Percentiles rank a stretch among this genome's conserved stretches.
Conservation (phyloP, 352 stramenopile genomes). For the Pythium brachiatum region DNA sequence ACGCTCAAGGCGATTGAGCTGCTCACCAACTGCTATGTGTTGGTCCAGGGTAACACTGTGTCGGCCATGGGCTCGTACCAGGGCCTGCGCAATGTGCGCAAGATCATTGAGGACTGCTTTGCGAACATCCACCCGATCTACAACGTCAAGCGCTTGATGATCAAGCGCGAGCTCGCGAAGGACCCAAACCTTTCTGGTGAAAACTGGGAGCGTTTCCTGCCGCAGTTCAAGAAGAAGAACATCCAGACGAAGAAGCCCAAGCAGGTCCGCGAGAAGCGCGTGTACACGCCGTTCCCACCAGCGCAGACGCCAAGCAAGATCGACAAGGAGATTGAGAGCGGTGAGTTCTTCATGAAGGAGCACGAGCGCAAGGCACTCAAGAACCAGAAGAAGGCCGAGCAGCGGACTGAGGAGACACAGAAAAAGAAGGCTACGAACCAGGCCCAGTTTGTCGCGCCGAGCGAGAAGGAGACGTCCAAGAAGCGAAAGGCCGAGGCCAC, state of each 20-base stretch:
- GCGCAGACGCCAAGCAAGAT: conserved; percentile 95
- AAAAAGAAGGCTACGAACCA: conserved; percentile 75
- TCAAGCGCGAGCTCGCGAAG: conserved; percentile 99
- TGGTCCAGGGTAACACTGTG: conserved; percentile 99
- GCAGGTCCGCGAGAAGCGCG: conserved; percentile 90
- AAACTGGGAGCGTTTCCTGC: conserved; percentile 99
- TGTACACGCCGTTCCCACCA: conserved; percentile 99
- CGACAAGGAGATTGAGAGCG: conserved; percentile 98
- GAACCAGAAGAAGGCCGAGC: conserved; percentile 83
- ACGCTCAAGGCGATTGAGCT: conserved; percentile 98
- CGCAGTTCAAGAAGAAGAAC: conserved; percentile 99
- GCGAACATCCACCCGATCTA: conserved; percentile 99
- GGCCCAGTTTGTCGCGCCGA: conserved; percentile 69
- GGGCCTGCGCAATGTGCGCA: conserved; percentile 93
- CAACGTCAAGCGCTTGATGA: conserved; percentile 99
- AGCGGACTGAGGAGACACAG: conserved; percentile 54
- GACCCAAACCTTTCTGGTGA: conserved; percentile 96
- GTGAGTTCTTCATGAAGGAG: conserved; percentile 99
- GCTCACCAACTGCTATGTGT: conserved; percentile 98
- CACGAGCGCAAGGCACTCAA: conserved; percentile 92
- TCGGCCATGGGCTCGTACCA: conserved; percentile 86
- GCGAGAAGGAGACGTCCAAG: conserved; percentile 71
- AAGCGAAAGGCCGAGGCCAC: conserved; percentile 69
- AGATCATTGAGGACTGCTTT: conserved; percentile 99
- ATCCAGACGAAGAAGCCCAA: conserved; percentile 95